Percentiles rank a stretch among this genome's conserved stretches.
These are phyloP conservation scores for Euclidium syriacum DNA, from an alignment of 345 rosid species.

Conservation along the genomic window DNA sequence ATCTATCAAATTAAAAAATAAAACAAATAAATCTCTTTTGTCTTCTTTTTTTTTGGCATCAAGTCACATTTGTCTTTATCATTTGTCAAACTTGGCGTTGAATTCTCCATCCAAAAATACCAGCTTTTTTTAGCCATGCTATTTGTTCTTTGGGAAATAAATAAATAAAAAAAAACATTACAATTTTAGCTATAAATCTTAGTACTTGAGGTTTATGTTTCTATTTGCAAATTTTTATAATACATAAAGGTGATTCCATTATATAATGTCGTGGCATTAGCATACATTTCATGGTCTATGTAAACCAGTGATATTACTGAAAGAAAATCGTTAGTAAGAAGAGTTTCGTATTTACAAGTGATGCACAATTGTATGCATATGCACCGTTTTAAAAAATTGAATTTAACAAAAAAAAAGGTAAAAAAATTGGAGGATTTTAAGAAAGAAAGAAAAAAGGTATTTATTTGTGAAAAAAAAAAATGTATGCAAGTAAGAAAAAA, in stretches of 20 bases:
- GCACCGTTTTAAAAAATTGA: too few species aligned
- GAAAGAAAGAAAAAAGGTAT: background rate
- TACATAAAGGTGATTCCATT: background rate
- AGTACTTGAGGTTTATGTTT: too few species aligned
- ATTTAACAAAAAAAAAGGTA: background rate
- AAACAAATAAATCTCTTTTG: background rate
- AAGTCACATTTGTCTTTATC: slow-evolving; percentile 27
- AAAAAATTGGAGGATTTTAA: background rate
- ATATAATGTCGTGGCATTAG: background rate
- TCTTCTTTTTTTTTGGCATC: background rate
- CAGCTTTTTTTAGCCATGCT: slow-evolving; percentile 4
- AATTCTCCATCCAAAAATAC: slow-evolving; percentile 11
- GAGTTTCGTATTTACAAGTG: background rate
- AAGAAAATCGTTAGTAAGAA: background rate
- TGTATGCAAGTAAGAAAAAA: background rate
- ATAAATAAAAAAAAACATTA: background rate
- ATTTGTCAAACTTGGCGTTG: slow-evolving; percentile 22
- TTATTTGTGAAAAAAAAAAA: background rate
- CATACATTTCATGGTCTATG: background rate
- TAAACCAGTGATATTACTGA: background rate
- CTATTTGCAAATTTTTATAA: background rate
- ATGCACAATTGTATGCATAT: background rate
- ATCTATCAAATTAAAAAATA: background rate
- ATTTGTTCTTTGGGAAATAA: background rate
- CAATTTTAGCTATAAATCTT: background rate